These are phyloP conservation scores for Trypanosoma avium DNA, from an alignment of 208 protist genomes.

Conservation along the genomic window DNA sequence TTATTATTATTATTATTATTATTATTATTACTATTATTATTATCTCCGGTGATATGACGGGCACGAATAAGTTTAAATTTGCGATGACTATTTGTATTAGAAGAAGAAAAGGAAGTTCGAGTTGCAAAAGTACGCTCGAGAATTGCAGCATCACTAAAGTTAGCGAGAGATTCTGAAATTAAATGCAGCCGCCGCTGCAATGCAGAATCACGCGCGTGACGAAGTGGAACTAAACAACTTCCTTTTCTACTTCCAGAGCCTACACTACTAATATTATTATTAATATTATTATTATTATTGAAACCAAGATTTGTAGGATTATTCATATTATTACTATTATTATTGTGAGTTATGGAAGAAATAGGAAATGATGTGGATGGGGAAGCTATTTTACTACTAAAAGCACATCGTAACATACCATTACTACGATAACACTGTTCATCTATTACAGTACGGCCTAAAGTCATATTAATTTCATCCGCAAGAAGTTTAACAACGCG, in stretches of 20 bases:
- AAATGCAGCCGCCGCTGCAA: slow-evolving; percentile 49
- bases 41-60: no score
- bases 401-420: slow-evolving; percentile 84
- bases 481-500: slow-evolving; percentile 70
- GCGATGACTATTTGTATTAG: no score
- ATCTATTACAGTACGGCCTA: slow-evolving; percentile 67
- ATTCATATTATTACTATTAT: no score
- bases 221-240: slow-evolving; percentile 45
- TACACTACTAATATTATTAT: no score
- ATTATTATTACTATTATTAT: no score
- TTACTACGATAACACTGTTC: slow-evolving; percentile 66
- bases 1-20: no score
- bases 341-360: no score
- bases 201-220: slow-evolving; percentile 40
- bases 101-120: no score
- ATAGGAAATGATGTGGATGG: no score
- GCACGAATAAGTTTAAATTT: slow-evolving; percentile 56
- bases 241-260: slow-evolving; percentile 12
- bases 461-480: slow-evolving; percentile 73
- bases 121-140: slow-evolving; percentile 68
- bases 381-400: slow-evolving; percentile 52
- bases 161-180: slow-evolving; percentile 52
- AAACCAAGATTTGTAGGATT: no score
- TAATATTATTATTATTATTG: no score
- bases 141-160: slow-evolving; percentile 67